These are phyloP conservation scores for Coccomyxa subellipsoidea DNA, from an alignment of 163 green algal species.

Conservation along the genomic window DNA sequence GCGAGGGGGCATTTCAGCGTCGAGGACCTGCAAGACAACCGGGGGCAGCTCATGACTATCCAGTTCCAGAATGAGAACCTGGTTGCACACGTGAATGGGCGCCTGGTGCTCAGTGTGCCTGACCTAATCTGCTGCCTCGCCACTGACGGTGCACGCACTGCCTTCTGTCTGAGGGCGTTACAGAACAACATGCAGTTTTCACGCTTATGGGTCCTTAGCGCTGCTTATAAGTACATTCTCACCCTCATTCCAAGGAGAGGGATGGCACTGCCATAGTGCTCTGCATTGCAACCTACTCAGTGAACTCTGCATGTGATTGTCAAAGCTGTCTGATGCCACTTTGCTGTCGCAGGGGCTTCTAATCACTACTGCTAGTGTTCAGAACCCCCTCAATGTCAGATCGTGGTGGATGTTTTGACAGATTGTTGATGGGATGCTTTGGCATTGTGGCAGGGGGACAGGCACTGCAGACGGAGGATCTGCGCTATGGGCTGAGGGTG, in stretches of 20 bases:
- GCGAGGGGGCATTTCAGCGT: slow-evolving; percentile 21
- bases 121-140: slow-evolving; percentile 23
- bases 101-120: slow-evolving; percentile 31
- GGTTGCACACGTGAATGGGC: slow-evolving; percentile 16
- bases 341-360: too few species aligned
- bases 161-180: too few species aligned
- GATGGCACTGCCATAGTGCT: background rate
- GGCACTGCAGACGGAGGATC: slow-evolving; percentile 36
- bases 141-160: background rate
- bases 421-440: too few species aligned
- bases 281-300: background rate
- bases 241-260: background rate
- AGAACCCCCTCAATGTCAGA: too few species aligned
- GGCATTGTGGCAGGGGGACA: slow-evolving; percentile 14
- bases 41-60: slow-evolving; percentile 1
- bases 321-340: background rate
- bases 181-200: too few species aligned
- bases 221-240: too few species aligned
- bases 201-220: too few species aligned
- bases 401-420: too few species aligned
- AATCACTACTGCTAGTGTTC: too few species aligned
- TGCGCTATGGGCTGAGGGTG: slow-evolving; percentile 37
- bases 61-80: slow-evolving; percentile 50
- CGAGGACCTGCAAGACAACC: background rate
- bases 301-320: background rate